These are phyloP conservation scores for Parietaria judaica DNA, from an alignment of 306 rosid genomes.

Conservation along the genomic window DNA sequence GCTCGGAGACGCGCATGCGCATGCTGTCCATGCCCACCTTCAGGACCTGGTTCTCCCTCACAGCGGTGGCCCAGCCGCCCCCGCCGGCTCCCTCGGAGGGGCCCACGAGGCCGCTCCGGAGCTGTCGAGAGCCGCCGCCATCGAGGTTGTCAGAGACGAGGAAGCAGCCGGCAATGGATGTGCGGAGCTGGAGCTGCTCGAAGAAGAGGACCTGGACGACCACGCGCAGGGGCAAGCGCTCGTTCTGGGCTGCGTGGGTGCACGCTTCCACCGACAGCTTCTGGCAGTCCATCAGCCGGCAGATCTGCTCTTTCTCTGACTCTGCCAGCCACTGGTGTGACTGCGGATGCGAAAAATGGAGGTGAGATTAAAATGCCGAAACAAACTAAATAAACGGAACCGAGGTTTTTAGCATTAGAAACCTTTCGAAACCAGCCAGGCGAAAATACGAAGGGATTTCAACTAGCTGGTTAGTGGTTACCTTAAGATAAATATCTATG, in stretches of 20 bases:
- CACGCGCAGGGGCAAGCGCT: conserved; percentile 86
- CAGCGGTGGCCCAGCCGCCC: conserved; percentile 92
- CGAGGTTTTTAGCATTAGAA: background rate
- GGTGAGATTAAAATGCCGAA: background rate
- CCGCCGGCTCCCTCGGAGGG: conserved; percentile 71
- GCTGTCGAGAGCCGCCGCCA: conserved; percentile 76
- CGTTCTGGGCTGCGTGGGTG: conserved; percentile 96
- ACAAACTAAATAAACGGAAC: background rate
- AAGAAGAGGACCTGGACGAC: conserved; percentile 94
- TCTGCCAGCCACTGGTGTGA: conserved; percentile 97
- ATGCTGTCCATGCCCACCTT: conserved; percentile 97
- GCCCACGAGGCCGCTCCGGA: conserved; percentile 70
- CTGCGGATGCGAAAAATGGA: conserved; percentile 37
- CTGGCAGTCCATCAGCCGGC: conserved; percentile 96
- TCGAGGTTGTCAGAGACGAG: conserved; percentile 87
- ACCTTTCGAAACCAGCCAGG: background rate
- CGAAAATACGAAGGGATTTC: background rate
- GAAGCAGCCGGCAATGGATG: conserved; percentile 91
- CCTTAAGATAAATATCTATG: conserved; percentile 90
- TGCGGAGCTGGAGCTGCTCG: conserved; percentile 97
- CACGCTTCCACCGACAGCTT: conserved; percentile 98
- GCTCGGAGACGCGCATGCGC: conserved; percentile 97
- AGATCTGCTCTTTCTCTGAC: conserved; percentile 82
- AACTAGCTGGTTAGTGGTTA: conserved; percentile 30
- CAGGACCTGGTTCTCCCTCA: conserved; percentile 90